Base-by-base conservation (phyloP, 2,329 filamentous ascomycete species). In the Colletotrichum karsti region DNA sequence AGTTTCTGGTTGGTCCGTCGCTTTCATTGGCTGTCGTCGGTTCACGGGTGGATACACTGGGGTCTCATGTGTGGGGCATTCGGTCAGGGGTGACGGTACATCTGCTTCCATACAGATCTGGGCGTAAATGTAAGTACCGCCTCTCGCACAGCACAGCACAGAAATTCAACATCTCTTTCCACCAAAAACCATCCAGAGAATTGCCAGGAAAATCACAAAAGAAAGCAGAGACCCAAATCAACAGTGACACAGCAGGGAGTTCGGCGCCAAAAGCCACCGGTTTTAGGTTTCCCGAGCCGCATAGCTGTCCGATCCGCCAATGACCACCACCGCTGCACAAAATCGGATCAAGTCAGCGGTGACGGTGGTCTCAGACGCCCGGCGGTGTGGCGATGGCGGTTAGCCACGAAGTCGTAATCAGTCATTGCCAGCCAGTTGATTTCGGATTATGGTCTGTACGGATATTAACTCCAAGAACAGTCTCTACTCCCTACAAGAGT, bases 211-310 rank as follows among this genome's bases (percentile, higher is more conserved):
- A 55, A 55, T 12, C 30, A 35, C 30, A 20, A n/a, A 55, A 39
- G 42, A 10, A 28, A 28, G 44, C 26, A 41, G 9, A 5, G 13
- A 26, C 20, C 51, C 58, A 51, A n/a, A 61, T 18, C 35, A 61
- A 10, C 13, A 57, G 58, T 7, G 44, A 26, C 20, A 41, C 37
- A 15, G 15, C 6, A 37, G 41, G 22, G 20, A 51, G n/a, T 50
- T 35, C 50, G 58, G 57, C 50, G 50, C 41, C 41, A 46, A 22
- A 24, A 42, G 39, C 63, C 63, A 62, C 63, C 48, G 57, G 57
- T 50, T 66, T 56, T 56, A 63, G 58, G 28, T 51, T 67, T 56
- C 26, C n/a, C 15, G 35, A 67, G 58, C 33, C 48, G 41, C 57
- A 50, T 58, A 24, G 26, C 13, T 56, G 5, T 30, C 57, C 39